These are phyloP conservation scores for Botrytis fragariae DNA, from an alignment of 2,329 filamentous ascomycete genomes.

Conservation along the genomic window DNA sequence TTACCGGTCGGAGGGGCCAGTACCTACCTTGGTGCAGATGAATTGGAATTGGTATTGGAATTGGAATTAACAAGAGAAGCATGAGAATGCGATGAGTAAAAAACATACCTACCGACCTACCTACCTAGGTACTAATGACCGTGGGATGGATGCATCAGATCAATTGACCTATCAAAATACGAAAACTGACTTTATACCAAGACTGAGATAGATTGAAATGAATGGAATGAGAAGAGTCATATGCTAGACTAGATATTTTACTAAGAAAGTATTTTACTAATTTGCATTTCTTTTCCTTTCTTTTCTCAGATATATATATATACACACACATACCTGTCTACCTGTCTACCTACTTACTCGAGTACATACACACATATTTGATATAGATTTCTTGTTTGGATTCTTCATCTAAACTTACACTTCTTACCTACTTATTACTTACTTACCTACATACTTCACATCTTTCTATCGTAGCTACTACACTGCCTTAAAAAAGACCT, in stretches of 20 bases:
- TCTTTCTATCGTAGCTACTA: neutral
- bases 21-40: neutral
- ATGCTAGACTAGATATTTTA: neutral
- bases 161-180: neutral
- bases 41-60: neutral
- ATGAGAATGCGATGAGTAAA: neutral
- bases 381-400: neutral
- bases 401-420: neutral
- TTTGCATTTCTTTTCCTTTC: neutral
- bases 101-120: neutral
- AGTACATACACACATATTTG: neutral
- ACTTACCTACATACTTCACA: neutral
- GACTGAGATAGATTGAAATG: neutral
- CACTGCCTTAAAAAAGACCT: slow-evolving; percentile 31
- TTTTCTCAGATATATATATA: neutral
- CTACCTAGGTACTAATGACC: neutral
- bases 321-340: neutral
- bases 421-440: neutral
- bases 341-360: neutral
- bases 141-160: neutral
- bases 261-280: neutral
- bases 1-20: neutral
- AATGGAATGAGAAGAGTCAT: neutral
- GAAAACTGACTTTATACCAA: neutral
- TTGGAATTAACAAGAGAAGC: neutral